These are phyloP conservation scores for Arthromyces matolae DNA, from an alignment of 768 basidiomycete species.

Conservation along the genomic window DNA sequence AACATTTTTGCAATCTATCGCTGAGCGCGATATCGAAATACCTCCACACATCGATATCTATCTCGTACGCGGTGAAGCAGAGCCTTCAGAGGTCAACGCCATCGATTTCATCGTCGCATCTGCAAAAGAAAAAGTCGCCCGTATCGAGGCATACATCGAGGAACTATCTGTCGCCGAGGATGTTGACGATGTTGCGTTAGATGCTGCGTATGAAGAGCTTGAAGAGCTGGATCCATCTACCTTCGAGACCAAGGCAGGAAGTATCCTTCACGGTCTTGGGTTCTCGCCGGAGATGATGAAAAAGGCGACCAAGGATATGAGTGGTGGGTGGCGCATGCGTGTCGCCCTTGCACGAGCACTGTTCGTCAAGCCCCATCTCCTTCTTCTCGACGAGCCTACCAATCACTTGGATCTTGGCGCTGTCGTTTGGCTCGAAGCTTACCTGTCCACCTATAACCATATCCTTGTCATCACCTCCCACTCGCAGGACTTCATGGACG, in stretches of 20 bases:
- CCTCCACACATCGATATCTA: constrained; percentile 97
- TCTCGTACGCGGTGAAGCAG: constrained; percentile 92
- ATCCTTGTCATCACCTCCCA: constrained; percentile 97
- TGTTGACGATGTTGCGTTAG: constrained; percentile 85
- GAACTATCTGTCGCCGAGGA: constrained; percentile 87
- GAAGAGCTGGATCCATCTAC: constrained; percentile 95
- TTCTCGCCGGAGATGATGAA: constrained; percentile 91
- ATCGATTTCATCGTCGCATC: constrained; percentile 94
- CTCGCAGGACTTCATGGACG: constrained; percentile 99
- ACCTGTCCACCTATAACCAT: constrained; percentile 96
- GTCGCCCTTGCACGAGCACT: constrained; percentile 94
- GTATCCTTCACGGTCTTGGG: constrained; percentile 96
- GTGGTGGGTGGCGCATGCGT: constrained; percentile 99
- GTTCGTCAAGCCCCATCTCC: constrained; percentile 93
- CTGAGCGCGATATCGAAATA: constrained; percentile 92
- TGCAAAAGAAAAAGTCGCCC: constrained; percentile 89
- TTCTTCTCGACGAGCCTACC: constrained; percentile 90
- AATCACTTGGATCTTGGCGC: constrained; percentile 96
- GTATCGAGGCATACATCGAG: constrained; percentile 90
- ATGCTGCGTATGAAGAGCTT: constrained; percentile 89
- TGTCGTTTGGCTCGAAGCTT: constrained; percentile 98
- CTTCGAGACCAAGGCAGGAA: constrained; percentile 93
- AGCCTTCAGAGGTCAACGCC: constrained; percentile 94
- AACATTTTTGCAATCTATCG: constrained; percentile 93
- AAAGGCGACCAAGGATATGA: constrained; percentile 97